Conservation (phyloP, 306 rosid genomes). For the Ormosia semicastrata region DNA sequence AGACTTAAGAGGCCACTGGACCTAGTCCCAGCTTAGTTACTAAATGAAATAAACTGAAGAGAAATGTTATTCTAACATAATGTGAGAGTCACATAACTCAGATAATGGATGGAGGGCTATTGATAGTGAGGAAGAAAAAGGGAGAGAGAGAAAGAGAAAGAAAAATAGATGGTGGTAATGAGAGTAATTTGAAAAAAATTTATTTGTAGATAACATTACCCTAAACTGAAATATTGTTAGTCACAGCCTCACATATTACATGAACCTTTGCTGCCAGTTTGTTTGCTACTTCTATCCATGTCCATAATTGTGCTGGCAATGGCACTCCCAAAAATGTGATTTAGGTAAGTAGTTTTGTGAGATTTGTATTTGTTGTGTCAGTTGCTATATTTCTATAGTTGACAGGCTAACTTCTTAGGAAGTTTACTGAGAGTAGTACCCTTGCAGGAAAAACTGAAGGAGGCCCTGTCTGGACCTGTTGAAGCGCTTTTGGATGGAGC, state of each 20-base stretch:
- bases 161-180: no score
- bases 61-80: no score
- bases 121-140: no score
- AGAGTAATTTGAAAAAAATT: no score
- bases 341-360: not conserved
- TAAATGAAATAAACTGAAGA: not conserved
- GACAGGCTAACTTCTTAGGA: slow-evolving; percentile 8
- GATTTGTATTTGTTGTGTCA: not conserved
- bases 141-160: no score
- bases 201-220: no score
- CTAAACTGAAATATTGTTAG: not conserved
- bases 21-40: not conserved
- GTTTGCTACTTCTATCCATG: slow-evolving; percentile 2
- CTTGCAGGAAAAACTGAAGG: slow-evolving; percentile 75
- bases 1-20: not conserved
- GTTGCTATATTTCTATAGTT: not conserved
- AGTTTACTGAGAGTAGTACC: slow-evolving; percentile 31
- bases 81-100: no score
- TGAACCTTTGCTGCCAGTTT: slow-evolving; percentile 52
- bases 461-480: slow-evolving; percentile 72
- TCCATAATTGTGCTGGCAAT: not conserved
- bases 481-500: slow-evolving; percentile 86
- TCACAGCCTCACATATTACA: slow-evolving; percentile 25
- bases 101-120: no score
- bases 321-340: not conserved